Base-by-base conservation (phyloP, 148 eudicot genomes). In the Tetragonia tetragonoides region DNA sequence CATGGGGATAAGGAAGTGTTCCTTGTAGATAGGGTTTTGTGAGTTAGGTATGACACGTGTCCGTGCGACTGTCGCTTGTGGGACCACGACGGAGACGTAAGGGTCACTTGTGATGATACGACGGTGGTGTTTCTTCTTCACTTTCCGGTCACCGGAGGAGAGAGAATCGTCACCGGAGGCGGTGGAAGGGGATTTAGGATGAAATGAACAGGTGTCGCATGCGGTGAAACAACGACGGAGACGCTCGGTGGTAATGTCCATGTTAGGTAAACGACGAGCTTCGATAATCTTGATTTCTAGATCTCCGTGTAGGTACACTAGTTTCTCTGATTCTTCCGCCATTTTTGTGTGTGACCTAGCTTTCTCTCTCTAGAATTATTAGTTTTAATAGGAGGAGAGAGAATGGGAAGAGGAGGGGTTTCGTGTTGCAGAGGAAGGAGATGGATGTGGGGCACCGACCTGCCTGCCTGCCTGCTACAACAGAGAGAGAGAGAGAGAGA, bases 61-160 rank as follows among this genome's bases (percentile, higher is more conserved):
- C 4, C 97, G 87, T 3, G 97, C 97, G 0, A 95, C 75, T 10
- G 93, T 91, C 10, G 92, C 89, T 46, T 90, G 94, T 0, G 94
- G 97, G 53, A 87, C 97, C 0, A 70, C 64, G 0, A 93, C 92
- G 0, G 87, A 83, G 23, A 93, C 99, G 86, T 95, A 95, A 2
- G 99, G 90, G 82, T 95, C 99, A 72, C 93, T 91, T 59, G 99
- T 95, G 78, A 95, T 95, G 80, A 95, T 83, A 10, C 87, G 83
- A 77, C 73, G 90, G 10, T 84, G 83, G 81, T 81, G 93, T 28
- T 28, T 0, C 66, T 78, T 85, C 49, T 71, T 81, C 51, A 75
- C 7, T n/a, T 77, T 79, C 60, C 69, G 59, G 44, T 83, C 81
- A 0, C 24, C 67, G 65, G 81, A 3, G 66, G 75, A 28, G 34